Conservation (phyloP, 2,329 filamentous ascomycete species). For the Cladosporium halotolerans region DNA sequence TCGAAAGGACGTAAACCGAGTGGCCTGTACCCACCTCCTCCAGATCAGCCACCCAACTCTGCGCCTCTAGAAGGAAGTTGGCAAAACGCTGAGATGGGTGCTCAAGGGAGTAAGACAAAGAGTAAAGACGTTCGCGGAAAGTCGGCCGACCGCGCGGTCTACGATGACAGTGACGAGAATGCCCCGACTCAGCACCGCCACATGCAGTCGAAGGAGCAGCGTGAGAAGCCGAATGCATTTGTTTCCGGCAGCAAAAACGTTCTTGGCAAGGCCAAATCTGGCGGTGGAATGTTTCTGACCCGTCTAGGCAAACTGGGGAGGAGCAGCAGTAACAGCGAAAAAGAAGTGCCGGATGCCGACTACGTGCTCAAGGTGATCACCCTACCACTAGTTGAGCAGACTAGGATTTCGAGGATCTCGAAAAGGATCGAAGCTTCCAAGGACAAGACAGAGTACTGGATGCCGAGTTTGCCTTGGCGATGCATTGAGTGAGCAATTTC, state of each 20-base stretch:
- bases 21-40: constrained; percentile 12
- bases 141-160: constrained; percentile 26
- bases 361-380: constrained; percentile 84
- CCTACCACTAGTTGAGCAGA: constrained; percentile 78
- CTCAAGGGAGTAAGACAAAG: constrained; percentile 19
- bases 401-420: constrained; percentile 83
- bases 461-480: constrained; percentile 91
- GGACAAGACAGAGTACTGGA: constrained; percentile 98
- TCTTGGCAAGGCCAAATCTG: constrained; percentile 21
- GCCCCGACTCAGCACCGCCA: constrained; percentile 13
- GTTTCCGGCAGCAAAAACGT: constrained; percentile 25
- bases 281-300: constrained; percentile 20
- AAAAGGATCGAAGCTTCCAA: constrained; percentile 79
- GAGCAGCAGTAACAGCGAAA: constrained; percentile 62
- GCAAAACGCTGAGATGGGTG: constrained; percentile 20
- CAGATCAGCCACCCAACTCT: constrained; percentile 23
- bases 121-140: constrained; percentile 27
- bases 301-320: constrained; percentile 26
- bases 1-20: constrained; percentile 20
- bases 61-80: constrained; percentile 24
- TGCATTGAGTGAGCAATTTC: constrained; percentile 66
- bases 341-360: constrained; percentile 62
- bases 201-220: constrained; percentile 17
- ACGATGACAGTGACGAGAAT: constrained; percentile 24
- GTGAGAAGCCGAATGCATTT: constrained; percentile 21